phyloP scores from a whole-genome alignment of 2,329 filamentous ascomycete species.

The Mariannaea sp. region DNA sequence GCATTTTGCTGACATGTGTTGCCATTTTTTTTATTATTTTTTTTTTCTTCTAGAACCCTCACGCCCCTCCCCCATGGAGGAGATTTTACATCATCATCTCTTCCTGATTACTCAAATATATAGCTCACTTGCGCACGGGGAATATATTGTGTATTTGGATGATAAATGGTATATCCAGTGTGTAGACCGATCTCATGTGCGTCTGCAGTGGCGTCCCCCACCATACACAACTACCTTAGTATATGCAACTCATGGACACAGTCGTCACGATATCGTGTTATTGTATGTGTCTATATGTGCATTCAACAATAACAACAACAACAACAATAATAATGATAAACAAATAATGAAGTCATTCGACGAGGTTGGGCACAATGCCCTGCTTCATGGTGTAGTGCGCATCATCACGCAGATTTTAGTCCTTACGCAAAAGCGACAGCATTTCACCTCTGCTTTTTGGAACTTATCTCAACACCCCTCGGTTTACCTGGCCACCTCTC shows the following conservation, averaged over 20 bases:
- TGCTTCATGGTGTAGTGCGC: constrained; percentile 20
- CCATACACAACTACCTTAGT: background rate
- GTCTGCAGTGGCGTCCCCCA: constrained; percentile 14
- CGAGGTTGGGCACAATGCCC: constrained; percentile 20
- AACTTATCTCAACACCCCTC: constrained; percentile 15
- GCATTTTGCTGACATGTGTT: no score
- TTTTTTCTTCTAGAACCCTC: no score
- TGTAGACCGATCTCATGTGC: constrained; percentile 16
- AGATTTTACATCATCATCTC: no score
- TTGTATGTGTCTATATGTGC: background rate
- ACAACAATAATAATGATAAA: no score
- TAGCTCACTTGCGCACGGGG: no score
- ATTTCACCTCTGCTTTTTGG: constrained; percentile 34
- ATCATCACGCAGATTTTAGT: constrained; percentile 32
- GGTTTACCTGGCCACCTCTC: constrained; percentile 13
- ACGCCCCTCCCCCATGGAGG: no score
- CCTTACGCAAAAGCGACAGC: constrained; percentile 14
- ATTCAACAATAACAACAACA: no score
- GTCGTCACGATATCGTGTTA: background rate
- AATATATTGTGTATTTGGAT: no score
- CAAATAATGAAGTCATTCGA: no score
- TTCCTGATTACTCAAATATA: no score
- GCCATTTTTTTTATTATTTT: no score
- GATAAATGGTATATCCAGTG: background rate
- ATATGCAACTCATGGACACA: constrained; percentile 6